A percentile compares a stretch with the other conserved stretches of the same genome.
These are phyloP conservation scores for Kokia cookei DNA, from an alignment of 441 rosid species.

Conservation along the genomic window DNA sequence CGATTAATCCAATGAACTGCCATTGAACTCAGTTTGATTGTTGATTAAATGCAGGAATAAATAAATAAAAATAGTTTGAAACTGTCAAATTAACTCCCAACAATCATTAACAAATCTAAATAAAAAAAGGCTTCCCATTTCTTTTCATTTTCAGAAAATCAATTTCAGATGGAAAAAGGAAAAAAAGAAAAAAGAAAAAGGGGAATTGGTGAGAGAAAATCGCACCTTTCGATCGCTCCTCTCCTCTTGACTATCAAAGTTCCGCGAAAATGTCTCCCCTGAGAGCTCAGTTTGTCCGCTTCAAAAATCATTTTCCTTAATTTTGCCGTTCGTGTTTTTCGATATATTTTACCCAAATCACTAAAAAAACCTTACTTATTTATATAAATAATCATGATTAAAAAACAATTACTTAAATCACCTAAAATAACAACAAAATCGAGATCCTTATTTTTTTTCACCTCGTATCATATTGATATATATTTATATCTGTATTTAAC, in stretches of 20 bases:
- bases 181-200: neutral
- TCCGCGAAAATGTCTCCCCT: neutral
- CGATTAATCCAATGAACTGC: neutral
- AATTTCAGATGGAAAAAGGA: neutral
- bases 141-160: neutral
- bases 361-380: too few relatives aligned
- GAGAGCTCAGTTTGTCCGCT: too few relatives aligned
- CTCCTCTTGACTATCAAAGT: neutral
- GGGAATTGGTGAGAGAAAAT: neutral
- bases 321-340: too few relatives aligned
- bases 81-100: neutral
- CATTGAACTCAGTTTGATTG: neutral
- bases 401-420: too few relatives aligned
- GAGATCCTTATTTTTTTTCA: too few relatives aligned
- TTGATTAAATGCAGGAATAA: constrained; percentile 8
- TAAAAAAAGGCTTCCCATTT: neutral
- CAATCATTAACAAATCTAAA: neutral
- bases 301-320: too few relatives aligned
- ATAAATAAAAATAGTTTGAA: neutral
- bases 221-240: neutral
- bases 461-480: too few relatives aligned
- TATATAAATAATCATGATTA: too few relatives aligned
- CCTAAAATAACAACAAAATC: too few relatives aligned
- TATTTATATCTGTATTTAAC: too few relatives aligned
- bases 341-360: too few relatives aligned